Base-by-base conservation (phyloP, 306 rosid species). In the Potentilla sterilis region DNA sequence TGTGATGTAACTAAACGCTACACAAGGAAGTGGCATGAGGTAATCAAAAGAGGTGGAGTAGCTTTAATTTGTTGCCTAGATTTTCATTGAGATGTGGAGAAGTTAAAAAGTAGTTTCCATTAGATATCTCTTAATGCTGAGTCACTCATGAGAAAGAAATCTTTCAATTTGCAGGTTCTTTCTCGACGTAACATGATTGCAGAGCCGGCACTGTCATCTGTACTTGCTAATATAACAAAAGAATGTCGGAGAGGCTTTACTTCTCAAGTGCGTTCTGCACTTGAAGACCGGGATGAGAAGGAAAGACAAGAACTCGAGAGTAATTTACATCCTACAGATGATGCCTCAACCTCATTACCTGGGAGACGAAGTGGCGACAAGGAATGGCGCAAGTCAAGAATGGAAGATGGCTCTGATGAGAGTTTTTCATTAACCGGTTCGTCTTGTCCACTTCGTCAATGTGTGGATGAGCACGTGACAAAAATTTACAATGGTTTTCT, bases 11-110 rank as follows among this genome's bases (percentile, higher is more conserved):
- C 98, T 63, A 92, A 88, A 85, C 93, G 90, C 55, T 95, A 95
- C 87, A 92, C 98, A 12, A 88, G 88, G 89, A 90, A 90, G 81
- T 92, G 97, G 98, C 91, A 78, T 54, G 97, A 95, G 93, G 98
- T 95, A 77, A 71, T 72, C 22, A 18, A 51, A 69, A 59, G 52
- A 64, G 64, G 41, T 21, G 54, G n/a, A 46, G 7, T 40, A 10
- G 44, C 34, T 67, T 35, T 68, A n/a, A 8, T 51, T 38, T 40
- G 64, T 59, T 52, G 13, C 79, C 42, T 62, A 44, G 22, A 62
- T 61, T 47, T 54, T 54, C 69, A 34, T 78, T 8, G 18, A 21
- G 54, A 78, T 58, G 68, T 16, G 9, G 48, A 37, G 74, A 67
- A 72, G 49, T 67, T 51, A 51, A 62, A 28, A 6, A 2, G 16